Evolutionary conservation across 2,329 filamentous ascomycete genomes (phyloP).

Genomic region (Pseudomassariella vexata): DNA sequence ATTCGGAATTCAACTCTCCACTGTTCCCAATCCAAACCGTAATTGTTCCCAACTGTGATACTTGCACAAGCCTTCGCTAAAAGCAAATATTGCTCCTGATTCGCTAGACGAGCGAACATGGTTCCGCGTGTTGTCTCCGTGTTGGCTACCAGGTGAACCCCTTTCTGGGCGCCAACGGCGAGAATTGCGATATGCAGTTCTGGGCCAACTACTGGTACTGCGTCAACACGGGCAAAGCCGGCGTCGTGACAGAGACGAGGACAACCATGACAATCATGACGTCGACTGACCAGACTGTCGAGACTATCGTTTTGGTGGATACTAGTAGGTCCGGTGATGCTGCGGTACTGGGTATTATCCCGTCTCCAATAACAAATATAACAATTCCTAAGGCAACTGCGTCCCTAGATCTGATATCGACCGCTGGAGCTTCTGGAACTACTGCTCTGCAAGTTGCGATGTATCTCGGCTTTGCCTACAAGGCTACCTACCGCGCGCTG

Average conservation of each 20-base stretch:
- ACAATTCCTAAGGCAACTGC: no score
- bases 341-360: no score
- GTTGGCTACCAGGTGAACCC: slow-evolving; percentile 7
- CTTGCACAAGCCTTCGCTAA: slow-evolving; percentile 7
- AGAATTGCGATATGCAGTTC: slow-evolving; percentile 7
- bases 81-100: slow-evolving; percentile 4
- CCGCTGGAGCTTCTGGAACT: no score
- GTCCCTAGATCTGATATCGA: no score
- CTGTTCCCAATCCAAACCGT: slow-evolving; percentile 7
- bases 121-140: background rate
- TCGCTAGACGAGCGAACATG: slow-evolving; percentile 5
- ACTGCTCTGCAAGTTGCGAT: no score
- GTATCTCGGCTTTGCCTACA: slow-evolving; percentile 2
- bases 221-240: background rate
- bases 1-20: no score
- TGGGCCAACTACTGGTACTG: slow-evolving; percentile 9
- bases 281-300: background rate
- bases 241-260: background rate
- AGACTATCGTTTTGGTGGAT: no score
- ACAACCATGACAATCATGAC: background rate
- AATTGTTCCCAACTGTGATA: slow-evolving; percentile 8
- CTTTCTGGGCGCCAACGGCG: slow-evolving; percentile 7
- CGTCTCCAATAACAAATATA: no score
- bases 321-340: no score
- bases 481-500: slow-evolving; percentile 1